Evolutionary conservation across 2,329 filamentous ascomycete genomes (phyloP).

Genomic region (Xenoacremonium recifei): DNA sequence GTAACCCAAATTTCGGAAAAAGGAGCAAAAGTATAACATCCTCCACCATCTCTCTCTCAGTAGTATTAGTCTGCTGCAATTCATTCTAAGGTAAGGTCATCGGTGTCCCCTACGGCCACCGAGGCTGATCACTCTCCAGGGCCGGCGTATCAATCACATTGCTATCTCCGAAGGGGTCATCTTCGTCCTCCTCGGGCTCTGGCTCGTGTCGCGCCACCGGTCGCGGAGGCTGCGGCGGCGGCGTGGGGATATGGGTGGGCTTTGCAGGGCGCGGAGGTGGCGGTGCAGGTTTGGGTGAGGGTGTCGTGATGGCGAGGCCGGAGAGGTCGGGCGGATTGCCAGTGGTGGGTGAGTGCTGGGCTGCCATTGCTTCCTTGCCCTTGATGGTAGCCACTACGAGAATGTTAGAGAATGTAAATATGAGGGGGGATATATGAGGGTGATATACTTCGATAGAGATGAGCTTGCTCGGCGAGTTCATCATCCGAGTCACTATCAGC

Average conservation of each 20-base stretch:
- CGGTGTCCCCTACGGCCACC: too few relatives aligned
- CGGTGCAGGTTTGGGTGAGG: slow-evolving; percentile 41
- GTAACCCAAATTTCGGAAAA: too few relatives aligned
- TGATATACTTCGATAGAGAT: slow-evolving; percentile 57
- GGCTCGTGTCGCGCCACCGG: slow-evolving; percentile 6
- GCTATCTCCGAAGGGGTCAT: slow-evolving; percentile 82
- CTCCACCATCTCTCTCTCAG: too few relatives aligned
- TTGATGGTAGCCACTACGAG: slow-evolving; percentile 54
- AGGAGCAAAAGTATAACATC: too few relatives aligned
- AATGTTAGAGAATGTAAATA: slow-evolving; percentile 21
- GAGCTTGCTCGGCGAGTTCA: slow-evolving; percentile 64
- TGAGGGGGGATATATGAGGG: slow-evolving; percentile 12
- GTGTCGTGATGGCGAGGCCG: slow-evolving; percentile 40
- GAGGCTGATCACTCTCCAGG: slow-evolving; percentile 28
- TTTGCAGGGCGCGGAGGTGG: slow-evolving; percentile 27
- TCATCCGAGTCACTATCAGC: slow-evolving; percentile 71
- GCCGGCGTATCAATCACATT: slow-evolving; percentile 59
- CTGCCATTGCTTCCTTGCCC: slow-evolving; percentile 45
- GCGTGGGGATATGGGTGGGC: slow-evolving; percentile 11
- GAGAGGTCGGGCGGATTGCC: slow-evolving; percentile 43
- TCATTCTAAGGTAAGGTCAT: too few relatives aligned
- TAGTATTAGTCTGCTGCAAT: too few relatives aligned
- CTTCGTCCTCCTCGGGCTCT: slow-evolving; percentile 79
- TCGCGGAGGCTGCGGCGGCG: slow-evolving; percentile 18
- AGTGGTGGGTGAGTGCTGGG: slow-evolving; percentile 37